Base-by-base conservation (phyloP, 2,329 filamentous ascomycete genomes). In the Verticillium albo-atrum region DNA sequence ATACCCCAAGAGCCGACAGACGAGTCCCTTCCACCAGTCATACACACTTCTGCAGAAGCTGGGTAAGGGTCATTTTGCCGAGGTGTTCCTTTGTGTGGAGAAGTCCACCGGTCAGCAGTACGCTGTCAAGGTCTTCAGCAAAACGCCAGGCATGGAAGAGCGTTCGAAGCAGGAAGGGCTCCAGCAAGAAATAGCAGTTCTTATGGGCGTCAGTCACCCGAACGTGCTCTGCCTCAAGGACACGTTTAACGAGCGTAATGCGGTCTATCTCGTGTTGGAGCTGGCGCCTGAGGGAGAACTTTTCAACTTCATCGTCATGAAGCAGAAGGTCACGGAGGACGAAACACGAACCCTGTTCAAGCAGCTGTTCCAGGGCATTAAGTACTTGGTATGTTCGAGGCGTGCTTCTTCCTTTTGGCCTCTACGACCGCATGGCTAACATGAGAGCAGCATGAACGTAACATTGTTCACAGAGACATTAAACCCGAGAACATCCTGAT, bases 171-270 rank as follows among this genome's bases (percentile, higher is more conserved):
- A 89, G 6, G 92, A 97, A 61, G 89, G 91, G 2, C 76, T 98
- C 53, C 92, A 97, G 71, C 93, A 98, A 72, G 96, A 99, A 73
- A 96, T 99, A 71, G 94, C 91, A 25, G 91, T 99, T 17, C 78
- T 99, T 62, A 98, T 97, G 92, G 87, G 92, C n/a, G 92, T 99
- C 62, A 96, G 90, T 71, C 95, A 99, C 73, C 91, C 92, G 4
- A 95, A 96, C 65, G 84, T 99, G 57, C 81, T 99, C 15, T 97
- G 93, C 71, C 79, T 99, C 58, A 97, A 96, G 73, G 93, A 97
- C 65, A 97, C 92, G 0, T 99, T 97, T 71, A 91, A 96, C 68
- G 95, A 99, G 72, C 83, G 84, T 55, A 92, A 95, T 66, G 91
- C 91, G 2, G 92, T 97, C 23, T 98, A 97, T 71, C 79, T 99